Percentiles rank a stretch among this genome's conserved stretches.
phyloP scores from a whole-genome alignment of 345 rosid species.

The Streptanthus diversifolius region DNA sequence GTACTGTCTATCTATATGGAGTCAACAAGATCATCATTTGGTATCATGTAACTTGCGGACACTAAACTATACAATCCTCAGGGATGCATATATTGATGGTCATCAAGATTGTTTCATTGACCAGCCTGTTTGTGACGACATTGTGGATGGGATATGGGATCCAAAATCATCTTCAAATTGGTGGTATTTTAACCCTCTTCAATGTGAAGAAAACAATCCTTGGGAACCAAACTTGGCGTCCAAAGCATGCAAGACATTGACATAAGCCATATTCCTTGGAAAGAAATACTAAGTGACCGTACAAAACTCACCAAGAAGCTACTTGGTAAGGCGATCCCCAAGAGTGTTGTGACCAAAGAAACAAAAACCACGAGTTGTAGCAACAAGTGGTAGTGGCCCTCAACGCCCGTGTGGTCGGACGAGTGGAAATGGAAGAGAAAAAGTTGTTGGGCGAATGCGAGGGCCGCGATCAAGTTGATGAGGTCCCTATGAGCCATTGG shows the following conservation, averaged over 20 bases:
- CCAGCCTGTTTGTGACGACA: background rate
- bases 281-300: conserved; percentile 57
- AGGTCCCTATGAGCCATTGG: conserved; percentile 38
- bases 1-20: conserved; percentile 14
- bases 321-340: conserved; percentile 54
- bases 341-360: conserved; percentile 56
- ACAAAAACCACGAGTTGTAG: conserved; percentile 52
- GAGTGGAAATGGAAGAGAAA: conserved; percentile 81
- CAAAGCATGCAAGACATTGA: conserved; percentile 71
- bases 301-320: conserved; percentile 71
- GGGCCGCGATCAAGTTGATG: conserved; percentile 49
- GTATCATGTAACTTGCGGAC: background rate
- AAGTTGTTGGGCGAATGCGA: conserved; percentile 68
- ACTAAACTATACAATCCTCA: too few species aligned
- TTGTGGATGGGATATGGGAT: background rate
- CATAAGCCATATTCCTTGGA: conserved; percentile 78
- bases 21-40: background rate
- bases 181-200: conserved; percentile 71
- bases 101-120: background rate
- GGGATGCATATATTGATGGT: too few species aligned
- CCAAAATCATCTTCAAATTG: background rate
- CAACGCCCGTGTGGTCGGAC: conserved; percentile 71
- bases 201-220: conserved; percentile 54
- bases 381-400: conserved; percentile 81
- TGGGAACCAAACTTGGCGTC: conserved; percentile 63